A percentile compares a stretch with the other conserved stretches of the same genome.
Evolutionary conservation across 495 filamentous ascomycete genomes (phyloP).

Genomic region (Hypoxylon cercidicola): DNA sequence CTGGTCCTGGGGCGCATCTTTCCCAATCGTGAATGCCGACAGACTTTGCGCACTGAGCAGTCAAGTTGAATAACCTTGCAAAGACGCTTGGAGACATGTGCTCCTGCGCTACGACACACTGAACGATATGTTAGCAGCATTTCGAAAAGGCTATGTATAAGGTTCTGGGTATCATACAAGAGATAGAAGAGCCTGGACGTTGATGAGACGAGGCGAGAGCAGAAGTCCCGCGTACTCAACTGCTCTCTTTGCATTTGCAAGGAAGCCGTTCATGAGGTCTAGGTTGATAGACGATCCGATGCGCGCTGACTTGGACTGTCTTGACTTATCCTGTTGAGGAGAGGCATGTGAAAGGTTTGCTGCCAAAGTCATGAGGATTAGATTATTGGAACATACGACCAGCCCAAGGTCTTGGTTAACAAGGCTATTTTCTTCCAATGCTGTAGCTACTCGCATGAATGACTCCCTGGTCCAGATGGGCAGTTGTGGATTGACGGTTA

Average conservation of each 20-base stretch:
- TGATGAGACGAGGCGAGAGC: slow-evolving; percentile 21
- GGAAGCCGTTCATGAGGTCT: slow-evolving; percentile 26
- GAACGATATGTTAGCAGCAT: not conserved
- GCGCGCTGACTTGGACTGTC: slow-evolving; percentile 4
- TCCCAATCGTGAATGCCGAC: slow-evolving; percentile 31
- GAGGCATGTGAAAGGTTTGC: slow-evolving; percentile 19
- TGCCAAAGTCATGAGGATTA: slow-evolving; percentile 29
- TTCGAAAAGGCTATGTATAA: not conserved
- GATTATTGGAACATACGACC: slow-evolving; percentile 31
- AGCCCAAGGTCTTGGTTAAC: slow-evolving; percentile 18
- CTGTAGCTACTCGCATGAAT: slow-evolving; percentile 8
- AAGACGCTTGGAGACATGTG: slow-evolving; percentile 21
- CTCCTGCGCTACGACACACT: slow-evolving; percentile 35
- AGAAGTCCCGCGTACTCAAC: slow-evolving; percentile 24
- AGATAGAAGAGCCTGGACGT: slow-evolving; percentile 37
- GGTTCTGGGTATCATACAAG: slow-evolving; percentile 8
- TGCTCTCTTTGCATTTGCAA: slow-evolving; percentile 30
- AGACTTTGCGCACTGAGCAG: slow-evolving; percentile 25
- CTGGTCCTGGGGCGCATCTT: not conserved
- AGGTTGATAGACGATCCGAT: slow-evolving; percentile 25
- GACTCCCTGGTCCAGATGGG: slow-evolving; percentile 30
- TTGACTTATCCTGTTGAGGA: slow-evolving; percentile 11
- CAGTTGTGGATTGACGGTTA: slow-evolving; percentile 24
- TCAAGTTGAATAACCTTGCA: slow-evolving; percentile 16
- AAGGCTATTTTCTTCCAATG: not conserved